Evolutionary conservation across 177 flowering plant species (phyloP), one percentile per base, ranked within the genome.

Genomic region (Tripterygium wilfordii): DNA sequence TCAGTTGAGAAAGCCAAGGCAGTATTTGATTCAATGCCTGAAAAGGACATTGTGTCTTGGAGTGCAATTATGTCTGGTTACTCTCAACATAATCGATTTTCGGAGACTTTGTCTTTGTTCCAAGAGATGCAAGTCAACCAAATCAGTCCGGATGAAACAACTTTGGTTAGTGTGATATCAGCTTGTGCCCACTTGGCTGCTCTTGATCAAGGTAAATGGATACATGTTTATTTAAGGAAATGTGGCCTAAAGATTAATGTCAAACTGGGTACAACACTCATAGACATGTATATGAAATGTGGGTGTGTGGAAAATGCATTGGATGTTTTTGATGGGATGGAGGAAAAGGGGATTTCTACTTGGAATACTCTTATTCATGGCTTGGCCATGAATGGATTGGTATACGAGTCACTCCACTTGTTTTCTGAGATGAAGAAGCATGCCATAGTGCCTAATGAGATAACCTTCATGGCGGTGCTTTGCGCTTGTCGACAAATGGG

Each of bases 311-410:
- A 63, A 28, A 54, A 41, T 29, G 72, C 72, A 4, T 10, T 53
- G 59, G 65, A 64, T 12, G 62, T 71, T 28, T 71, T 71, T 14
- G 2, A 55, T 16, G 58, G 25, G 21, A 57, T 64, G 64, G 65
- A 37, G 44, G 57, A 61, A 35, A 67, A 48, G 15, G 57, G 65
- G 13, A 56, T 64, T 36, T 57, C 67, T 13, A 54, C 72, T 31
- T 71, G 76, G 76, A 71, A 71, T 52, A 62, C 76, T 39, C 36
- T 67, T 10, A 64, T 71, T 55, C 47, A 54, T 36, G 76, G 72
- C 16, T 55, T 49, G 42, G 65, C 76, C 20, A 26, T 54, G 57
- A 61, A 71, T 62, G 76, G 72, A 13, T 41, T 53, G 46, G 58
- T 19, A n/a, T 64, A 61, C 26, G 58, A 51, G 52, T 54, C 76